Conservation (phyloP, 2,329 filamentous ascomycete species). For the Penicillium palitans region DNA sequence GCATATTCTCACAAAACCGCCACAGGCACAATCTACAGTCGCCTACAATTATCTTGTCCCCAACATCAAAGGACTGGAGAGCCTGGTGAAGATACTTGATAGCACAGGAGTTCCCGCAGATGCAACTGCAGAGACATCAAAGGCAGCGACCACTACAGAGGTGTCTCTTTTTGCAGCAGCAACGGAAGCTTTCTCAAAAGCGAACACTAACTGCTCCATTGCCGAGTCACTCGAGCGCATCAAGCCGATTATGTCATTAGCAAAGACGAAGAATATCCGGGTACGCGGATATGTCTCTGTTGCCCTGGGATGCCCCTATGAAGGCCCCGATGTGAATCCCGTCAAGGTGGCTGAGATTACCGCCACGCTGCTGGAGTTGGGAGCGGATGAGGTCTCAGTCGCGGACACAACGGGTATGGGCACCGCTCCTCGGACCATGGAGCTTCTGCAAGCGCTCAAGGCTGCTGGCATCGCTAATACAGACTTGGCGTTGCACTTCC, state of each 20-base stretch:
- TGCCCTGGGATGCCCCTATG: conserved; percentile 65
- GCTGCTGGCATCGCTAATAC: conserved; percentile 61
- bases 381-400: conserved; percentile 64
- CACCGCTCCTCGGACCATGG: conserved; percentile 60
- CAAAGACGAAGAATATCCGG: conserved; percentile 56
- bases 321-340: conserved; percentile 62
- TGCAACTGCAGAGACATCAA: conserved; percentile 29
- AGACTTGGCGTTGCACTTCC: conserved; percentile 65
- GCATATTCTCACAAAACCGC: conserved; percentile 53
- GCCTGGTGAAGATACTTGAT: conserved; percentile 57
- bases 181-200: conserved; percentile 64
- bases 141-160: conserved; percentile 48
- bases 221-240: conserved; percentile 61
- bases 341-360: conserved; percentile 63
- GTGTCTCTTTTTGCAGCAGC: conserved; percentile 66
- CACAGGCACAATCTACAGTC: conserved; percentile 52
- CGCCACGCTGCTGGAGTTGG: conserved; percentile 62
- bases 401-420: conserved; percentile 69
- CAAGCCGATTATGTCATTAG: conserved; percentile 57
- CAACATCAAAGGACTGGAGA: conserved; percentile 62
- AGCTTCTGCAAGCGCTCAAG: conserved; percentile 58
- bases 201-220: conserved; percentile 67
- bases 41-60: conserved; percentile 68
- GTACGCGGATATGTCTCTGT: conserved; percentile 67
- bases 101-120: conserved; percentile 38